Percentiles rank a stretch among this genome's conserved stretches.
These are phyloP conservation scores for Amoeboaphelidium protococcarum DNA, from an alignment of 371 early-diverging fungal species.

Conservation along the genomic window DNA sequence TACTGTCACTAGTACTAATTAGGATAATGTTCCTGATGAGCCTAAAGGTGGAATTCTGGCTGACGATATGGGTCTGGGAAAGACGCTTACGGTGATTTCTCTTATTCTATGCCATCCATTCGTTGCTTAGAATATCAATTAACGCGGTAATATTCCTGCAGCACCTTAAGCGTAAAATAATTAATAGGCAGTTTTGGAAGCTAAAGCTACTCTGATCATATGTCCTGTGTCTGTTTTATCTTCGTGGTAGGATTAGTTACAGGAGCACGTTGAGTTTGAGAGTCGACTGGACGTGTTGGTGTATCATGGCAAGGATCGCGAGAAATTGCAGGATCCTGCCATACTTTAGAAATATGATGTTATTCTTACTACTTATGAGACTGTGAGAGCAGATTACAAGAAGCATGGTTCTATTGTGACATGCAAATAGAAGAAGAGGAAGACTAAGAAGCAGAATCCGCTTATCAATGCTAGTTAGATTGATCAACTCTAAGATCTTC, in stretches of 20 bases:
- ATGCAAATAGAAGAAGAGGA: too few species aligned
- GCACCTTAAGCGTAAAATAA: constrained; percentile 7
- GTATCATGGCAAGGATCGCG: constrained; percentile 23
- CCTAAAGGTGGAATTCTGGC: constrained; percentile 51
- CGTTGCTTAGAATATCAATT: constrained; percentile 13
- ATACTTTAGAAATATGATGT: constrained; percentile 8
- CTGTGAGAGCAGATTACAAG: constrained; percentile 16
- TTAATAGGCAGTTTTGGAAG: constrained; percentile 54
- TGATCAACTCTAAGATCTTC: too few species aligned
- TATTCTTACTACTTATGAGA: constrained; percentile 21
- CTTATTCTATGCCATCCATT: constrained; percentile 22
- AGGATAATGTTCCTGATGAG: not conserved
- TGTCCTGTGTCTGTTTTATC: not conserved
- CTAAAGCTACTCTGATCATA: constrained; percentile 46
- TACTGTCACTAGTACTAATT: not conserved
- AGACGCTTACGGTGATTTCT: constrained; percentile 59
- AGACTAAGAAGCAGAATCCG: too few species aligned
- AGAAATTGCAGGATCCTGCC: constrained; percentile 1
- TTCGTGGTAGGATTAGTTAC: not conserved
- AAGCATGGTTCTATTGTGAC: constrained; percentile 21
- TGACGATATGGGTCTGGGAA: constrained; percentile 78
- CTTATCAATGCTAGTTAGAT: too few species aligned
- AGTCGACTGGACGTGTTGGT: constrained; percentile 22
- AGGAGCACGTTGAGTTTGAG: not conserved
- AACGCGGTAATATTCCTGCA: constrained; percentile 5